Evolutionary conservation across 331 rosid genomes (phyloP), one percentile per base, ranked within the genome.

Genomic region (Phaseolus coccineus): DNA sequence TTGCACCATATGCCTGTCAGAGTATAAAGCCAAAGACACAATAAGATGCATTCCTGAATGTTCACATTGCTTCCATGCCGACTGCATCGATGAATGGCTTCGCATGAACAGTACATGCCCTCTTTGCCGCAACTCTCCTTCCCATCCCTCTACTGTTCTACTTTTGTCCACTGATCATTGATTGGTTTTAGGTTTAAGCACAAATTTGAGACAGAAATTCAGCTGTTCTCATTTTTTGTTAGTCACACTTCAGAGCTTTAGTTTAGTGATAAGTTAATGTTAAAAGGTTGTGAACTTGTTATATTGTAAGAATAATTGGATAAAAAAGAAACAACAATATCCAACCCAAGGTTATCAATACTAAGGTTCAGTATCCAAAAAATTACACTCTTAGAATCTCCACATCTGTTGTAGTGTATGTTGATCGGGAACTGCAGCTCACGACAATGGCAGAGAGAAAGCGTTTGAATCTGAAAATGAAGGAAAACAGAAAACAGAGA

Each of bases 41-140:
- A 70, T 91, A 14, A 82, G 93, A 85, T 94, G 92, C 80, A 90
- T 94, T 47, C 98, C 98, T 0, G 91, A 90, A 69, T 94, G 98
- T 81, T 80, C 80, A 27, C 97, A 94, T 68, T 92, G 97, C 84
- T 94, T 89, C 82, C 98, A 92, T 82, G 88, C 87, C 3, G 91
- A 87, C 13, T 92, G 96, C 76, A 85, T 94, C 3, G 98, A 92
- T 57, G 89, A 82, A 77, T 89, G 98, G 98, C 97, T 94, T 28
- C 76, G 85, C 27, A 53, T 88, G 86, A 90, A 89, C 40, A 25
- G 81, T 5, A 81, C 92, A 7, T 92, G 96, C 73, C 98, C 98
- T 1, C 82, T 88, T 72, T 92, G 98, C 82, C 85, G 98, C 40
- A 94, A 89, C 68, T 30, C 85, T 44, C 91, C 98, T 0, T 70